phyloP scores from a whole-genome alignment of 2,329 filamentous ascomycete species.

The Bipolaris bicolor region DNA sequence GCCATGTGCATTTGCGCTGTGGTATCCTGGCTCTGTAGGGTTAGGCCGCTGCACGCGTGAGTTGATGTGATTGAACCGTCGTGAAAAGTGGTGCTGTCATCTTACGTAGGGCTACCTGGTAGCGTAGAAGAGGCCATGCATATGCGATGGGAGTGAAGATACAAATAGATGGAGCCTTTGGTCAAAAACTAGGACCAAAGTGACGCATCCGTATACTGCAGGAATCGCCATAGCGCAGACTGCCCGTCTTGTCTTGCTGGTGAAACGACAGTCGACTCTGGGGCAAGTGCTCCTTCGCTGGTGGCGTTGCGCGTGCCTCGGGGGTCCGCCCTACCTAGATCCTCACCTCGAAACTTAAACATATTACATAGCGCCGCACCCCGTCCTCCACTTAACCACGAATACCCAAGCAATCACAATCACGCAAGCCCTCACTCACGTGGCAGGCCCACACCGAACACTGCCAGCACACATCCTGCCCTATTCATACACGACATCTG shows the following conservation, averaged over 20 bases:
- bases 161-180: neutral
- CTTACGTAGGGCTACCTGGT: neutral
- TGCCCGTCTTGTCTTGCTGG: neutral
- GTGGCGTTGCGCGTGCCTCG: conserved; percentile 15
- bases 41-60: neutral
- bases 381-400: conserved; percentile 17
- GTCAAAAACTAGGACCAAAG: neutral
- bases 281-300: conserved; percentile 1
- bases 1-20: neutral
- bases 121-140: neutral
- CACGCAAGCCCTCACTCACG: conserved; percentile 5
- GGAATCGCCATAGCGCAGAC: neutral
- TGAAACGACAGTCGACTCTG: neutral
- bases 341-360: conserved; percentile 4
- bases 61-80: neutral
- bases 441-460: conserved; percentile 28
- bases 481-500: neutral
- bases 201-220: neutral
- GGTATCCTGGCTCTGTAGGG: neutral
- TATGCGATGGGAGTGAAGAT: neutral
- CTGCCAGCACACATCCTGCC: conserved; percentile 1
- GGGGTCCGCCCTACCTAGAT: conserved; percentile 14
- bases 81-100: neutral
- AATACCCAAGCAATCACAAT: conserved; percentile 2
- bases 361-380: conserved; percentile 23